These are phyloP conservation scores for Zychaea mexicana DNA, from an alignment of 371 early-diverging fungal species.

Conservation along the genomic window DNA sequence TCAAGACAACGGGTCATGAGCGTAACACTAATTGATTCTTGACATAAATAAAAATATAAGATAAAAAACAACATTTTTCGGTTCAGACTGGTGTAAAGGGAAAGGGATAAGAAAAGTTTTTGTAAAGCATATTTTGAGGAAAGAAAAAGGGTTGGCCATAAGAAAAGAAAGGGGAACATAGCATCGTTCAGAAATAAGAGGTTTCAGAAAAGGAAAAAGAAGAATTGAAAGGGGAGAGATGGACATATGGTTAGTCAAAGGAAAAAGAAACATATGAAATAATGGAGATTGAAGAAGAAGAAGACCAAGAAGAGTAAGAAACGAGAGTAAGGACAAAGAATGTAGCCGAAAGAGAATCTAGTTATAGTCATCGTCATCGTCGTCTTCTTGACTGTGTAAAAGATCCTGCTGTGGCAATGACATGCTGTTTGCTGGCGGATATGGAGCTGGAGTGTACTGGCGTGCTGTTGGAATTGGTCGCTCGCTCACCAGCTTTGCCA, in stretches of 20 bases:
- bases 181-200: background rate
- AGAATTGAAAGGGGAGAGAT: background rate
- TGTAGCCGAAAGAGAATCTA: background rate
- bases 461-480: conserved; percentile 16
- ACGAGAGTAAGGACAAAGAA: background rate
- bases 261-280: background rate
- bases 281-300: background rate
- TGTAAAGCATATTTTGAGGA: background rate
- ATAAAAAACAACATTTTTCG: background rate
- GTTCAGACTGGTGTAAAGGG: background rate
- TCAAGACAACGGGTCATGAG: conserved; percentile 9
- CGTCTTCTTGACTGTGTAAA: background rate
- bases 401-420: background rate
- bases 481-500: conserved; percentile 27
- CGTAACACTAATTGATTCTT: conserved; percentile 1
- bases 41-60: background rate
- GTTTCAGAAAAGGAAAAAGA: background rate
- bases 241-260: background rate
- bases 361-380: background rate
- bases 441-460: background rate
- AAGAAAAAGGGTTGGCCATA: background rate
- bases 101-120: background rate
- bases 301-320: background rate
- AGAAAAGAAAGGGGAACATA: background rate
- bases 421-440: background rate